phyloP scores from a whole-genome alignment of 495 filamentous ascomycete species.

The Aspergillus egyptiacus region DNA sequence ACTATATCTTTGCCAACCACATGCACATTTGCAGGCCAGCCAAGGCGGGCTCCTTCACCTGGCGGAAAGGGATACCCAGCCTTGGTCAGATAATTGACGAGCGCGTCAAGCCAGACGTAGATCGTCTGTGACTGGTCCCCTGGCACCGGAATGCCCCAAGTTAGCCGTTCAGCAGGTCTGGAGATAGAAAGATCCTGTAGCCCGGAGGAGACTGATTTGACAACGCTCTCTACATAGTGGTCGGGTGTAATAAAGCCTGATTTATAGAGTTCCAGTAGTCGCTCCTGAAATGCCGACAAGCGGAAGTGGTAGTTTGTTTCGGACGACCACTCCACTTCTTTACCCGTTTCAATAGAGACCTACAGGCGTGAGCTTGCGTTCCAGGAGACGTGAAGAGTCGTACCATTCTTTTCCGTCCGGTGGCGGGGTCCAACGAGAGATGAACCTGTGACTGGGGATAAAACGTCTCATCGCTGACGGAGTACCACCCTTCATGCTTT shows the following conservation, averaged over 20 bases:
- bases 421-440: constrained; percentile 67
- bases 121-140: constrained; percentile 82
- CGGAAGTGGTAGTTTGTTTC: constrained; percentile 95
- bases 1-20: constrained; percentile 95
- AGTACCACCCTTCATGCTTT: constrained; percentile 95
- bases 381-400: not conserved
- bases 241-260: constrained; percentile 68
- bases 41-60: constrained; percentile 50
- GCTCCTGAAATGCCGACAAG: constrained; percentile 70
- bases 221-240: constrained; percentile 60
- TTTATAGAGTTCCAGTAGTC: constrained; percentile 70
- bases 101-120: constrained; percentile 95
- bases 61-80: constrained; percentile 79
- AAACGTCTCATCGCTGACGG: constrained; percentile 91
- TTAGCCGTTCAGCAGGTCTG: constrained; percentile 67
- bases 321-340: constrained; percentile 90
- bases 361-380: constrained; percentile 13
- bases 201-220: constrained; percentile 59
- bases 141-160: constrained; percentile 88
- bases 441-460: constrained; percentile 74
- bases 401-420: constrained; percentile 74
- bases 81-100: constrained; percentile 87
- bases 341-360: constrained; percentile 78
- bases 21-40: constrained; percentile 90
- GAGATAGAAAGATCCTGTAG: constrained; percentile 87